Base-by-base conservation (phyloP, 1,284 basidiomycete genomes). In the Tylopilus sp. region DNA sequence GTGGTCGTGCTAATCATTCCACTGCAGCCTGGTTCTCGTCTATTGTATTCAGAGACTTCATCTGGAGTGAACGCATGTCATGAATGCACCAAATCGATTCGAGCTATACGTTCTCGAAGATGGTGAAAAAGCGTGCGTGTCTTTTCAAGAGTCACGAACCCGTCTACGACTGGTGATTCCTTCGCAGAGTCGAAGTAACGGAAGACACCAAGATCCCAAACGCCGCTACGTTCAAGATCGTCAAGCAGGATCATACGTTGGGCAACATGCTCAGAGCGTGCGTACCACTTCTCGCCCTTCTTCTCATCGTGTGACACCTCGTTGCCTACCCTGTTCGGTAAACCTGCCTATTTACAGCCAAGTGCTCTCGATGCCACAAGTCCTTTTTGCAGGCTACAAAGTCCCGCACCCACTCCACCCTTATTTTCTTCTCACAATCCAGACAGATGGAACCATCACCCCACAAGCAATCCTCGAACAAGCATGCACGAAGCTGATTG, bases 201-300 rank as follows among this genome's bases (percentile, higher is more conserved):
- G 97, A 99, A 81, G 97, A 99, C 81, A 97, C 96, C 57, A 98
- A 97, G 82, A 95, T 99, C 65, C 96, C 97, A 2, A 98, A 99
- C 76, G 96, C 97, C 0, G 96, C 96, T 19, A 98, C 96, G 0
- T 89, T 99, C 70, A 94, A 95, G 72, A 87, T 99, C 72, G 88
- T 96, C 70, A 98, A 98, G 83, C 96, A 99, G 79, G 98, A 99
- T 77, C 98, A 99, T 76, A 99, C 98, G 0, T 83, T 99, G 13
- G 97, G 92, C 9, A 98, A 98, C 82, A 95, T 99, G 94, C 86
- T 99, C 24, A 90, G 98, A 73, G 90, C 95, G 95, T 97, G 78
- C 78, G 94, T 90, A 44, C 4, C 12, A 36, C 38, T 26, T 54
- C 24, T 26, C 32, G 51, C 33, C 39, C 7, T 55, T 29, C 19